Percentiles rank a stretch among this genome's conserved stretches.
These are phyloP conservation scores for Cardiospermum halicacabum DNA, from an alignment of 345 rosid genomes.

Conservation along the genomic window DNA sequence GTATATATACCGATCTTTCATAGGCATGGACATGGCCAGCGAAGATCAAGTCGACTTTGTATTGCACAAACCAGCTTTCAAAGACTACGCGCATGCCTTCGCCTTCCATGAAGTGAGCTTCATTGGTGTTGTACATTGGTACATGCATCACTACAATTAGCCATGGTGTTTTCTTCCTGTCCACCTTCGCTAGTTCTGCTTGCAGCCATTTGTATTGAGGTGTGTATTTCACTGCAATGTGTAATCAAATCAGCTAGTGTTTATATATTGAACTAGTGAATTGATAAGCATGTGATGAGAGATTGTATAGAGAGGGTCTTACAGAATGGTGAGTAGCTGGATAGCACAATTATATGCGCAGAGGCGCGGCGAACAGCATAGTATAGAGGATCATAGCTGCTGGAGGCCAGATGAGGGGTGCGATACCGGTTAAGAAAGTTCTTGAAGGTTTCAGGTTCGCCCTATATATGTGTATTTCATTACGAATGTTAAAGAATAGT, in stretches of 20 bases:
- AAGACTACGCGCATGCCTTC: slow-evolving; percentile 86
- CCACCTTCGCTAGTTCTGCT: slow-evolving; percentile 66
- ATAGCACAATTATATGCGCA: slow-evolving; percentile 86
- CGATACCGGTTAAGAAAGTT: slow-evolving; percentile 71
- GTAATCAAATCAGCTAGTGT: slow-evolving; percentile 12
- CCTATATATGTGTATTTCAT: slow-evolving; percentile 35
- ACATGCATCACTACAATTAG: slow-evolving; percentile 89
- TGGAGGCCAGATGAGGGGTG: slow-evolving; percentile 76
- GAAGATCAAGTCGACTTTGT: slow-evolving; percentile 76
- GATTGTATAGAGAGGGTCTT: slow-evolving; percentile 28
- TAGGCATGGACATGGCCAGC: slow-evolving; percentile 99
- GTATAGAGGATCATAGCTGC: slow-evolving; percentile 82
- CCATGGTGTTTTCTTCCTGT: slow-evolving; percentile 95
- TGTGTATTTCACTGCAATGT: slow-evolving; percentile 70
- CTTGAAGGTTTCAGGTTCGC: slow-evolving; percentile 78
- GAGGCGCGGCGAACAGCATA: slow-evolving; percentile 90
- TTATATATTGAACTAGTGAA: too few species aligned
- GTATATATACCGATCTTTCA: slow-evolving; percentile 99
- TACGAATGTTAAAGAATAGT: slow-evolving; percentile 10
- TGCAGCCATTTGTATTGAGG: slow-evolving; percentile 82
- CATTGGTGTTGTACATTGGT: slow-evolving; percentile 81
- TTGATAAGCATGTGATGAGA: too few species aligned
- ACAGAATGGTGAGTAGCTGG: slow-evolving; percentile 96
- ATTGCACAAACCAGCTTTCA: slow-evolving; percentile 62
- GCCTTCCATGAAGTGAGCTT: slow-evolving; percentile 91